Base-by-base conservation (phyloP, 129 eudicot genomes). In the Kitagawia praeruptora region DNA sequence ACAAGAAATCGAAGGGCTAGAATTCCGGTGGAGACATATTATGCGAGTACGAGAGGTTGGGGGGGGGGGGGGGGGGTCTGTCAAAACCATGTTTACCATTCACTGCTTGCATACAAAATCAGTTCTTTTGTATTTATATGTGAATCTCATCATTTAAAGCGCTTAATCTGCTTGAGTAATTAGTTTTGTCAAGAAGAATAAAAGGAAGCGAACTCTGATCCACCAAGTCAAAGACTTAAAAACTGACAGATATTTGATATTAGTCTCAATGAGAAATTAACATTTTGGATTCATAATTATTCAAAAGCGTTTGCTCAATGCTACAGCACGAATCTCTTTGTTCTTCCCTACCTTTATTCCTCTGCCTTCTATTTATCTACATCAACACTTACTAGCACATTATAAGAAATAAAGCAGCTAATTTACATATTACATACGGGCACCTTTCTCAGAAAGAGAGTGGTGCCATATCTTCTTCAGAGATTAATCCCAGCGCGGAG, bases 261-360 rank as follows among this genome's bases (percentile, higher is more conserved):
- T 2, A 39, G 70, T 16, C 31, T 77, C 5, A 61, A 25, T 19
- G 70, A 45, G 37, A 27, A 58, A 82, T 63, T 47, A 76, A 78
- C 25, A 82, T 74, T 64, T 73, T 74, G 39, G 82, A 84, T 84
- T 81, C 82, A 77, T 74, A 77, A 77, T 34, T 78, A 78, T 70
- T 74, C 74, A 42, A 53, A 38, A 75, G 51, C 70, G 77, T 64
- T 39, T 76, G 69, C 82, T 80, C 73, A 70, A 77, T 76, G 85
- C 79, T 74, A 87, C 86, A 84, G 69, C 83, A 80, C 78, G 83
- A 85, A 84, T 82, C 82, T 75, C 71, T 39, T 77, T 84, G 66
- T 77, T 81, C 78, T 48, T 76, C 64, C 47, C 51, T 56, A 72
- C 77, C 83, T 47, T 64, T 85, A 78, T 78, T 70, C 45, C 70